Evolutionary conservation across 2,329 filamentous ascomycete species (phyloP), one percentile per base, ranked within the genome.

Genomic region (Emergomyces pasteurianus): DNA sequence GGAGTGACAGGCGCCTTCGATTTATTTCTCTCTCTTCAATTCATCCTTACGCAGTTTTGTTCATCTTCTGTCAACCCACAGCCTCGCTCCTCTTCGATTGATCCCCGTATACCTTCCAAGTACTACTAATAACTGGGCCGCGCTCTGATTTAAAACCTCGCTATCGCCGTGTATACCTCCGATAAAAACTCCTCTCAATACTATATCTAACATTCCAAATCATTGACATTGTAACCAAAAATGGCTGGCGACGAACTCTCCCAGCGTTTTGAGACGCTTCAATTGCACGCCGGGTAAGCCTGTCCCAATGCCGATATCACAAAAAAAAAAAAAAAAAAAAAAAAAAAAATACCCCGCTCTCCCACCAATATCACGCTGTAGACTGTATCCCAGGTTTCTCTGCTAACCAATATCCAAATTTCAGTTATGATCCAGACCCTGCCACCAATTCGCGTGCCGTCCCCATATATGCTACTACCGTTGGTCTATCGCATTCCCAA

Each of bases 391-490:
- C 55, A 28, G 6, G 38, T 40, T n/a, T n/a, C 36, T 3, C 47
- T 42, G 36, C 38, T 42, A 46, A 40, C 34, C 6, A 47, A 40
- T 36, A 14, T 23, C 36, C 26, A 9, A 12, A 8, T n/a, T 59
- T 38, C 56, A 95, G 90, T 64, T 89, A 95, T 68, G 81, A 86
- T 69, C 85, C 89, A 28, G 94, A 97, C 73, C 78, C 88, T 31
- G 74, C 86, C 1, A 96, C 92, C 64, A 92, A 95, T 63, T 83
- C 94, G 31, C 86, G 94, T 69, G 94, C 92, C 54, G 91, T 96
- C 9, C 94, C 94, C 59, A 97, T 99, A 72, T 97, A 97, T 73
- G 91, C 92, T 16, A 92, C 92, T 5, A 92, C 87, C n/a, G 85
- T 83, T 73, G 56, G 76, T 65, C 26, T 46, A 12, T 43, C 26